These are phyloP conservation scores for Sclerotinia borealis DNA, from an alignment of 2,329 filamentous ascomycete species.

Conservation along the genomic window DNA sequence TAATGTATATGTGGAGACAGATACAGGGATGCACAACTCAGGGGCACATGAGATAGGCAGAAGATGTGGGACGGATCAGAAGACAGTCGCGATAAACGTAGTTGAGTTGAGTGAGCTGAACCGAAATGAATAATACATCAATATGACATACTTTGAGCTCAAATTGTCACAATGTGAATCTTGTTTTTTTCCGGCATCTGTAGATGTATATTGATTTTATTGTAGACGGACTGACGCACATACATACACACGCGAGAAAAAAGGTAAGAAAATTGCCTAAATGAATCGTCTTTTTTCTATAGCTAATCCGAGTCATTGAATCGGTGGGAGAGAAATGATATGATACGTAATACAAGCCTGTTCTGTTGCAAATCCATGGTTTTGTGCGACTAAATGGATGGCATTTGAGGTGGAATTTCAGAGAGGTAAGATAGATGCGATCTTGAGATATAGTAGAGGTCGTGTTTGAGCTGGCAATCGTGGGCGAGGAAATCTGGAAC, in stretches of 20 bases:
- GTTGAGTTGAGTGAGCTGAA: not conserved
- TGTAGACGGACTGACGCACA: not conserved
- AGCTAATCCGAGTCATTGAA: not conserved
- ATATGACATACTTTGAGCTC: not conserved
- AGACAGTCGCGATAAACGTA: not conserved
- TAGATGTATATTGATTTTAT: not conserved
- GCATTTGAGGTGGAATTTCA: not conserved
- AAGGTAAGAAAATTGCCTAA: not conserved
- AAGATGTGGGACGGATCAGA: not conserved
- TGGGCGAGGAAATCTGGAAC: too few relatives aligned
- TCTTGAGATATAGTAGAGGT: not conserved
- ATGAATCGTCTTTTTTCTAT: not conserved
- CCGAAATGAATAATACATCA: not conserved
- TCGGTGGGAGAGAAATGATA: not conserved
- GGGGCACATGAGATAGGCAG: not conserved
- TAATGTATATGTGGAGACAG: not conserved
- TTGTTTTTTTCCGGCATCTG: too few relatives aligned
- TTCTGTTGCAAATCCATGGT: not conserved
- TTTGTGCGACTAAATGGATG: not conserved
- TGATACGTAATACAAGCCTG: slow-evolving; percentile 7
- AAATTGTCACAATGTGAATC: not conserved
- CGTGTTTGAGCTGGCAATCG: not conserved
- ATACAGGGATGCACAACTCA: not conserved
- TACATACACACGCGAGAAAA: not conserved
- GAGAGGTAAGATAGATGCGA: not conserved